Base-by-base conservation (phyloP, 1,139 yeast genomes). In the Kurtzmaniella natalensis region DNA sequence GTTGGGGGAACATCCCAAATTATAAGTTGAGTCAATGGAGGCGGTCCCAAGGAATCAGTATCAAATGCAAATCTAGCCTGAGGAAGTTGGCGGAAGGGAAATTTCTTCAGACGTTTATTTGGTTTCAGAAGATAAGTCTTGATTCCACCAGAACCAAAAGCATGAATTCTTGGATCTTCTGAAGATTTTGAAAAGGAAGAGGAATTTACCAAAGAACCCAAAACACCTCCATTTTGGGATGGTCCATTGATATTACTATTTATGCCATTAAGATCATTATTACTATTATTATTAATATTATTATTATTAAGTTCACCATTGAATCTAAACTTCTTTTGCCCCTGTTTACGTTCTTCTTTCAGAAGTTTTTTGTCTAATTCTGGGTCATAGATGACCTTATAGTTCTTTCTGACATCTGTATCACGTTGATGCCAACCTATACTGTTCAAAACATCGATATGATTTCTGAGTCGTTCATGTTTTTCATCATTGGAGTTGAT, bases 41-140 rank as follows among this genome's bases (percentile, higher is more conserved):
- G 77, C 0, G 82, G 81, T 0, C 94, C 94, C 17, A 87, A 55
- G 0, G 94, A 85, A 47, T 81, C 70, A 37, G 76, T 71, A 53
- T 88, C 95, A 48, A 65, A 81, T 3, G 61, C 49, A 42, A 76
- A 75, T 35, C 70, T 70, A 1, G 86, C 77, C 24, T 72, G 61
- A 0, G 77, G 73, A 18, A 79, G 57, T 18, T 64, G 72, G 39
- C 61, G 66, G 50, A 64, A 67, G 0, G 73, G 73, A 39, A 64
- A 61, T 37, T 65, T 64, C 40, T 64, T 66, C 2, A 72, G 62
- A 30, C 55, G 44, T 40, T 67, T 68, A 45, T 65, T 64, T 1
- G 73, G 73, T 42, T 65, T 68, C 19, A 52, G 54, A 33, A 67
- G 53, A 37, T 69, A 69, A 16, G 50, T 47, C 4, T 52, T 48